Conservation (phyloP, 257 asterid species). For the Handroanthus guayacan region DNA sequence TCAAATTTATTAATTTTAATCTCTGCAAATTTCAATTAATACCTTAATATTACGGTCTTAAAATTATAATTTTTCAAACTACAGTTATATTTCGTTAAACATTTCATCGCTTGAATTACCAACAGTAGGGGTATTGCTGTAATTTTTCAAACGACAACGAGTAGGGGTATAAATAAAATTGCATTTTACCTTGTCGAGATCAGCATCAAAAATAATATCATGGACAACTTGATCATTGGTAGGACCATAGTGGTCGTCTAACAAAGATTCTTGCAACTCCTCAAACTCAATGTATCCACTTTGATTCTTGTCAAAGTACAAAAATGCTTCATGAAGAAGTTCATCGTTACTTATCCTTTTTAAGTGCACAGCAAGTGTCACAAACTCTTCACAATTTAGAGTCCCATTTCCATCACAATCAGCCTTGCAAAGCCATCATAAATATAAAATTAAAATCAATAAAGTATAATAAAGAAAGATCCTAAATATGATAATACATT, state of each 20-base stretch:
- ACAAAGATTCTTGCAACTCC: conserved; percentile 66
- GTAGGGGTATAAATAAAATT: background rate
- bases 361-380: conserved; percentile 74
- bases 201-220: conserved; percentile 82
- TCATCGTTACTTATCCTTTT: conserved; percentile 69
- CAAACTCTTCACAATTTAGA: conserved; percentile 75
- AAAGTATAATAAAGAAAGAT: too few relatives aligned
- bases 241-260: conserved; percentile 59
- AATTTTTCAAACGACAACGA: background rate
- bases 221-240: conserved; percentile 62
- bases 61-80: too few relatives aligned
- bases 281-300: conserved; percentile 83
- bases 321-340: conserved; percentile 63
- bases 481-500: too few relatives aligned
- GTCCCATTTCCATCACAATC: conserved; percentile 76
- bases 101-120: background rate
- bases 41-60: too few relatives aligned
- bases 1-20: background rate
- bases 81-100: too few relatives aligned
- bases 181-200: conserved; percentile 70
- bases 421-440: conserved; percentile 45
- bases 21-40: too few relatives aligned
- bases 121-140: background rate
- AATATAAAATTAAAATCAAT: background rate
- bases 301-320: conserved; percentile 64